Base-by-base conservation (phyloP, 2,329 filamentous ascomycete genomes). In the Diaporthe caulivora region DNA sequence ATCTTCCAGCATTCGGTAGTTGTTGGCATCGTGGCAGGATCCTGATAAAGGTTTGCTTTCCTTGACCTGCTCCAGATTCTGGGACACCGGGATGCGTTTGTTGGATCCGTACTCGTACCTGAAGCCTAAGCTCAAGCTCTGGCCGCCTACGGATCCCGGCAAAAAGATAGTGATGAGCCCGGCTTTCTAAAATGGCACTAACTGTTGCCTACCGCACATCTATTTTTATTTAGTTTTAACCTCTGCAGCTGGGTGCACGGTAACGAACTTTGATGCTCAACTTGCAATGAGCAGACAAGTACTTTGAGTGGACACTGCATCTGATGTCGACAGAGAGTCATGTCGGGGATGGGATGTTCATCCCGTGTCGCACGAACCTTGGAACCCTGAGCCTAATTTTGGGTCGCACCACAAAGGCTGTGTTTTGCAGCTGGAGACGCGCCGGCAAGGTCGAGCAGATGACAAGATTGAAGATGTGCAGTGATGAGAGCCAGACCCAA, bases 341-440 rank as follows among this genome's bases (percentile, higher is more conserved):
- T 53, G 11, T 53, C 24, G 3, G 18, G 9, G 29, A 44, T 21
- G 8, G 40, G 40, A 44, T 21, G 58, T 62, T 62, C 58, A 47
- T 62, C 40, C 58, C 24, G 29, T 62, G 58, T 44, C 5, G 26
- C 53, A 47, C 40, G 24, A 62, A 62, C 57, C 42, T n/a, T n/a
- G n/a, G n/a, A n/a, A n/a, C 34, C 17, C 34, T 62, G 57, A 62
- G 57, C 24, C 13, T 42, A 29, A 44, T 21, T 13, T 60, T 29
- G 9, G 37, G 21, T 44, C 3, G 37, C 24, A 18, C 2, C 24
- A 26, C 37, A 44, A 37, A 29, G 57, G 55, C 55, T 60, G 55
- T 60, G 37, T 34, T 42, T 17, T 60, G 55, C 21, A 40, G n/a
- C 34, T 58, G 34, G 34, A 40, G 26, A 29, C 26, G 13, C 7